These are phyloP conservation scores for Aristolochia californica DNA, from an alignment of 164 flowering plant genomes.

Conservation along the genomic window DNA sequence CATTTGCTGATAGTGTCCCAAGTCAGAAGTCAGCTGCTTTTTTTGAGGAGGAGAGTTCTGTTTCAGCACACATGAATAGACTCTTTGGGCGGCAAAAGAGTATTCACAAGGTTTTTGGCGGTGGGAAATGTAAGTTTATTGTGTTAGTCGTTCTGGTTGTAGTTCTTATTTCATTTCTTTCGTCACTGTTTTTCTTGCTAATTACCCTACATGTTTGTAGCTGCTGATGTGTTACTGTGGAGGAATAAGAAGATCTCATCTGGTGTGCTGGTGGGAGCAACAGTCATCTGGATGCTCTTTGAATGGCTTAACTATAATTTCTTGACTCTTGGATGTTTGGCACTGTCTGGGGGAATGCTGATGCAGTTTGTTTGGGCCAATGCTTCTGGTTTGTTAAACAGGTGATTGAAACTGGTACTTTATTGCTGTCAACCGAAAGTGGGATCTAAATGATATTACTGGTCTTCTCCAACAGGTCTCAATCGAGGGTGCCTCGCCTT, in stretches of 20 bases:
- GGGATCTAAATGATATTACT: neutral
- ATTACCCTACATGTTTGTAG: conserved; percentile 21
- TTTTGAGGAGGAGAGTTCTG: conserved; percentile 51
- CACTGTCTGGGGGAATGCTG: conserved; percentile 50
- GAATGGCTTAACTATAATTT: conserved; percentile 91
- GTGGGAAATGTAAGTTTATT: conserved; percentile 68
- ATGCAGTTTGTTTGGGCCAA: conserved; percentile 72
- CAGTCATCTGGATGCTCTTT: conserved; percentile 68
- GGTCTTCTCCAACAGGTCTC: conserved; percentile 35
- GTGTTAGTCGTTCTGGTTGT: no score
- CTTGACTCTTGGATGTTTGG: conserved; percentile 39
- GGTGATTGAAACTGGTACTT: conserved; percentile 24
- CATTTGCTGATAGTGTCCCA: conserved; percentile 42
- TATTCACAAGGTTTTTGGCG: conserved; percentile 67
- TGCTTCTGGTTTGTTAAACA: conserved; percentile 53
- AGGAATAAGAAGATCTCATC: conserved; percentile 97
- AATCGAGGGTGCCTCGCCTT: conserved; percentile 55
- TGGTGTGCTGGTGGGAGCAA: conserved; percentile 59
- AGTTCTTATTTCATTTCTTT: no score
- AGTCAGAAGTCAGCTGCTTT: conserved; percentile 59
- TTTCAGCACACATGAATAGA: conserved; percentile 46
- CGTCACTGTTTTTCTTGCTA: no score
- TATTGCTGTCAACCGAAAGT: neutral
- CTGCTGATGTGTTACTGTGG: conserved; percentile 94
- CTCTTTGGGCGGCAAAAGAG: conserved; percentile 87